Base-by-base conservation (phyloP, 164 flowering plant species). In the Stephania japonica region DNA sequence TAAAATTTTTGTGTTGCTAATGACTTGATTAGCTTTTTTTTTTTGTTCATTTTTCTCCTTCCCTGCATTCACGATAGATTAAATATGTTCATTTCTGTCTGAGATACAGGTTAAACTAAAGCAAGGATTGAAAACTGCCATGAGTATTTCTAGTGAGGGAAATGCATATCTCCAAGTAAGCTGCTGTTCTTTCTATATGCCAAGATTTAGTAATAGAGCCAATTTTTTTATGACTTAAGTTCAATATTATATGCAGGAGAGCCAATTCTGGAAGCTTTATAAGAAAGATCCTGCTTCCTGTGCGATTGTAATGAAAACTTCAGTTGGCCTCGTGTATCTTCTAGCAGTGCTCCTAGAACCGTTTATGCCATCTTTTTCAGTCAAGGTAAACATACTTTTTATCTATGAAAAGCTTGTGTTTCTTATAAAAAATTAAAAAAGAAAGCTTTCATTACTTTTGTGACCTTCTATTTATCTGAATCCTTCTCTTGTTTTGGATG, bases 201-300 rank as follows among this genome's bases (percentile, higher is more conserved):
- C 4, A 32, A 32, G n/a, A n/a, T n/a, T 4, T 32, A 32, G 0
- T n/a, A n/a, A n/a, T n/a, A n/a, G 4, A 32, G 21, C n/a, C 16
- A 16, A 56, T 56, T 16, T 56, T 24, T 65, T 49, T 26, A n/a
- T n/a, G 6, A 68, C 56, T 70, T 16, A 43, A 49, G 19, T 24
- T 42, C 32, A 67, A 68, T 67, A 23, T 70, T 50, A 26, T 61
- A 61, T 78, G 59, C 72, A 95, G 98, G 97, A 90, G 61, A 88
- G 89, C 80, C 87, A 91, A 81, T 93, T 95, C 79, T 95, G 99
- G 99, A 88, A 87, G 81, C 97, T 95, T 76, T 95, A 88, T 84
- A 91, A 88, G 83, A 87, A 88, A 76, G 89, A 95, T 68, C 79
- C 69, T 56, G 71, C 88, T 75, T 79, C 87, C 11, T 95, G 99